Conservation (phyloP, 2,329 filamentous ascomycete genomes). For the Neonectria sp. region DNA sequence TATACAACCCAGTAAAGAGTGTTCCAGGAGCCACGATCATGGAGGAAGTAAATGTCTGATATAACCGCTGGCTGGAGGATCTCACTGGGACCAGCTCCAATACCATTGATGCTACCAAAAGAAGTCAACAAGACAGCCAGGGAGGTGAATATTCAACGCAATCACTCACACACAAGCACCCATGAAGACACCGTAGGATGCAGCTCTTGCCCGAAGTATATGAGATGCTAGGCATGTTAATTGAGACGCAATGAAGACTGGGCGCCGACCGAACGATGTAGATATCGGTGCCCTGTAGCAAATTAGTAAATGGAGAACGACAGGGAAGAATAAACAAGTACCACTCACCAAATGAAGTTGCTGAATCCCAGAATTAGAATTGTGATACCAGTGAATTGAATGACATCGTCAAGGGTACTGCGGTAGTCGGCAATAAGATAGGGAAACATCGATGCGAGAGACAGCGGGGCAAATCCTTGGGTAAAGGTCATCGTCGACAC, state of each 20-base stretch:
- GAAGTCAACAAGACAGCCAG: background rate
- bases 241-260: slow-evolving; percentile 20
- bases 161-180: slow-evolving; percentile 17
- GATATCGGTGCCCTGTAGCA: slow-evolving; percentile 13
- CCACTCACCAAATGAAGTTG: slow-evolving; percentile 26
- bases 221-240: slow-evolving; percentile 22
- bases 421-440: slow-evolving; percentile 20
- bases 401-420: slow-evolving; percentile 10
- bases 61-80: slow-evolving; percentile 5
- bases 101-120: background rate
- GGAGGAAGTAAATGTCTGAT: slow-evolving; percentile 12
- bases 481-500: slow-evolving; percentile 19
- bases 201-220: slow-evolving; percentile 23
- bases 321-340: background rate
- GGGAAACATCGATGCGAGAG: slow-evolving; percentile 13
- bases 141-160: background rate
- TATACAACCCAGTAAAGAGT: slow-evolving; percentile 11
- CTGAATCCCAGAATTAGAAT: slow-evolving; percentile 28
- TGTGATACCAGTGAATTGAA: slow-evolving; percentile 26
- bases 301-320: background rate
- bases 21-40: slow-evolving; percentile 14
- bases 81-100: slow-evolving; percentile 2
- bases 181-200: slow-evolving; percentile 24
- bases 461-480: slow-evolving; percentile 14
- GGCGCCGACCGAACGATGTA: slow-evolving; percentile 17